Evolutionary conservation across 495 filamentous ascomycete species (phyloP).

Genomic region (Mycothermus thermophilus): DNA sequence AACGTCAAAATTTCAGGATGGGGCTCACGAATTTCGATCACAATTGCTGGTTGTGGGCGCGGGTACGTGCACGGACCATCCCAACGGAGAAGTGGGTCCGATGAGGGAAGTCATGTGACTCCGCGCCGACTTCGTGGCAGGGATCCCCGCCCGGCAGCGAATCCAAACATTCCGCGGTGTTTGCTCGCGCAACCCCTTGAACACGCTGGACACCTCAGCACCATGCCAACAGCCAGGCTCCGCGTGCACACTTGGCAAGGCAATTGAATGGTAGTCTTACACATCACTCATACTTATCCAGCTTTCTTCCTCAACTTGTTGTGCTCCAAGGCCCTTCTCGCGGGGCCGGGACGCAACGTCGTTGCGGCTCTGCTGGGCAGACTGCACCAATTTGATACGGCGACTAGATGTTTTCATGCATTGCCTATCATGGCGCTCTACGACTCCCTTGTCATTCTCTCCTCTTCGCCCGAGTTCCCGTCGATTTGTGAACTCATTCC

Average conservation of each 20-base stretch:
- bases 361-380: conserved; percentile 7
- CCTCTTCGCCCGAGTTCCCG: conserved; percentile 35
- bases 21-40: conserved; percentile 16
- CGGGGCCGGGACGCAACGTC: conserved; percentile 23
- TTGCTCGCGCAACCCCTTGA: too few relatives aligned
- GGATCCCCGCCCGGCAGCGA: background rate
- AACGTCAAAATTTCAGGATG: conserved; percentile 20
- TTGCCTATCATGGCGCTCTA: too few relatives aligned
- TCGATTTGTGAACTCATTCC: conserved; percentile 27
- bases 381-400: too few relatives aligned
- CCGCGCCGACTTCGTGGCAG: conserved; percentile 5
- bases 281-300: too few relatives aligned
- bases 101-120: too few relatives aligned
- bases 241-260: too few relatives aligned
- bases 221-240: too few relatives aligned
- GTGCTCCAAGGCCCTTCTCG: background rate
- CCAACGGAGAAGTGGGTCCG: too few relatives aligned
- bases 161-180: too few relatives aligned
- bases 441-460: conserved; percentile 21
- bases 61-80: conserved; percentile 14
- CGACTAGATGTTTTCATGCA: too few relatives aligned
- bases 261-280: too few relatives aligned
- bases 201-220: too few relatives aligned
- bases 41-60: conserved; percentile 22
- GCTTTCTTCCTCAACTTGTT: conserved; percentile 2